A percentile compares a stretch with the other conserved stretches of the same genome.
These are phyloP conservation scores for Aechmea fasciata DNA, from an alignment of 176 grass and related monocot species.

Conservation along the genomic window DNA sequence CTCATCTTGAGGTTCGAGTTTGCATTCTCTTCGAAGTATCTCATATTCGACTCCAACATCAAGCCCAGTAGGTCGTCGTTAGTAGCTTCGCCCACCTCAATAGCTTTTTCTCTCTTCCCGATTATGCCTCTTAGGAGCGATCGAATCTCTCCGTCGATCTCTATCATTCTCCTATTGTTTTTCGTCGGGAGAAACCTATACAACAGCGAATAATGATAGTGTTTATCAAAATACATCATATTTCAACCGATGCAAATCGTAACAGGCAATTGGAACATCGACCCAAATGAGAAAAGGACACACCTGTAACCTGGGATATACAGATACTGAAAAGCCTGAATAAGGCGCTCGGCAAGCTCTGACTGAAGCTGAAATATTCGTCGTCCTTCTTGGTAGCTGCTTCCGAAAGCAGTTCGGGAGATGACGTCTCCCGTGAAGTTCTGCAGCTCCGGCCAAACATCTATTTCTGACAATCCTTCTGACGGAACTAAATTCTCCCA, in stretches of 20 bases:
- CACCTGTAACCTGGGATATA: conserved; percentile 45
- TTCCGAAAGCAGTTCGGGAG: conserved; percentile 49
- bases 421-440: conserved; percentile 50
- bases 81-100: conserved; percentile 28
- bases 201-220: neutral
- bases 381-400: conserved; percentile 27
- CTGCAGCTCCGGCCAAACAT: conserved; percentile 41
- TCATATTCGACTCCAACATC: conserved; percentile 58
- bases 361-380: conserved; percentile 42
- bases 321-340: conserved; percentile 16
- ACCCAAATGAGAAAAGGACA: neutral
- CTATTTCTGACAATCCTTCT: conserved; percentile 21
- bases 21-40: conserved; percentile 24
- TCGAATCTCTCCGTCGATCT: conserved; percentile 27
- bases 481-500: conserved; percentile 32
- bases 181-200: conserved; percentile 56
- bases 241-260: neutral
- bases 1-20: conserved; percentile 35
- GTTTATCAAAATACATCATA: neutral
- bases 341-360: conserved; percentile 29
- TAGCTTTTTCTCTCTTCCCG: conserved; percentile 34
- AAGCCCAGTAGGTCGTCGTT: conserved; percentile 55
- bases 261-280: neutral
- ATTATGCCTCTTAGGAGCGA: conserved; percentile 46
- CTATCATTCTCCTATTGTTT: conserved; percentile 49